phyloP scores from a whole-genome alignment of 2,329 filamentous ascomycete genomes.

The Fusarium irregulare region DNA sequence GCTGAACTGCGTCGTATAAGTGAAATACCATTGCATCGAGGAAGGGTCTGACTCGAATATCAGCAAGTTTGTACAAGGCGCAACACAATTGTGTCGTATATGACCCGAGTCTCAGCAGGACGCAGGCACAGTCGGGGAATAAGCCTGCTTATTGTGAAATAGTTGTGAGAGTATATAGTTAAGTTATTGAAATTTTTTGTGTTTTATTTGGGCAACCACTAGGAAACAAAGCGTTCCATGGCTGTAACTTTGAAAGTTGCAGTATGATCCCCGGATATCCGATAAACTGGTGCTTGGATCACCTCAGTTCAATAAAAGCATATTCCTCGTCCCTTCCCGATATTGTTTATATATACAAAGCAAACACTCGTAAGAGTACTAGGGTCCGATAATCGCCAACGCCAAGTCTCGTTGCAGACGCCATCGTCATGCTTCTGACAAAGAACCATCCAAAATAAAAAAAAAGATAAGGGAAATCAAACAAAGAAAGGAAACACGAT shows the following conservation, averaged over 20 bases:
- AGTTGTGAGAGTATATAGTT: background rate
- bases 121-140: no score
- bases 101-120: no score
- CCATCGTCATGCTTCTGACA: constrained; percentile 47
- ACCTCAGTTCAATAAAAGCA: constrained; percentile 39
- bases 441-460: constrained; percentile 37
- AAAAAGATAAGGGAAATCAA: background rate
- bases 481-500: constrained; percentile 28
- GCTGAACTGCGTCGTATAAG: background rate
- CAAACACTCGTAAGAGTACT: constrained; percentile 45
- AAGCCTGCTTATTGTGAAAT: background rate
- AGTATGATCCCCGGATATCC: constrained; percentile 30
- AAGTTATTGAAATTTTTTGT: constrained; percentile 27
- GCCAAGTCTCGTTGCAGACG: constrained; percentile 47
- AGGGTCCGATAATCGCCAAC: constrained; percentile 45
- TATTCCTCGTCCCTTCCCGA: constrained; percentile 38
- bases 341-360: constrained; percentile 48
- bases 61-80: background rate
- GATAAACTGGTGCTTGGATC: constrained; percentile 29
- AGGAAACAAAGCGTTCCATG: constrained; percentile 19
- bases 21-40: background rate
- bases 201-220: constrained; percentile 28
- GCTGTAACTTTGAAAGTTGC: constrained; percentile 9
- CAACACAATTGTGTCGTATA: background rate
- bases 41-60: background rate